Base-by-base conservation (phyloP, 2,329 filamentous ascomycete species). In the Colletotrichum musicola region DNA sequence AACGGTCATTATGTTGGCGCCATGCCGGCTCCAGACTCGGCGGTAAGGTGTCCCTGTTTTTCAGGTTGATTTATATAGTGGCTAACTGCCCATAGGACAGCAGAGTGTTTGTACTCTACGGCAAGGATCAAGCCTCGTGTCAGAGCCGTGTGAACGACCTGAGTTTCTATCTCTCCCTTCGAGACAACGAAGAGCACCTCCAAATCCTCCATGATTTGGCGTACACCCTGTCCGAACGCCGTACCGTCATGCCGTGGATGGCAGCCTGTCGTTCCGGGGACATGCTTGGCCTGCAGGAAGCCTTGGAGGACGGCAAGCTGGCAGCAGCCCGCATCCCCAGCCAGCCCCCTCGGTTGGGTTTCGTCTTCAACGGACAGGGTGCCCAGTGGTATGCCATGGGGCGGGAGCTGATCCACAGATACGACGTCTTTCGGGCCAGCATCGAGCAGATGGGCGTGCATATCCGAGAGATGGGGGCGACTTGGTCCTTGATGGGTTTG, bases 401-500 rank as follows among this genome's bases (percentile, higher is more conserved):
- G 0, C 68, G 53, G 12, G 62, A 71, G n/a, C 72, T 74, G 13
- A 57, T 70, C 4, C 67, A 67, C 4, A 38, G 35, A 38, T 71
- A 84, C 44, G 75, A 82, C 0, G 73, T 74, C 25, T 87, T 86
- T 72, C 76, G 77, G 4, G 58, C 79, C 16, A 79, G 78, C 42
- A 74, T 88, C 44, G 72, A 76, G 9, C 35, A 38, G 35, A 38
- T 38, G 35, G 35, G 35, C 35, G 35, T 38, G 35, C 35, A 38
- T 38, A 38, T 38, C 35, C 35, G 35, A 38, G 35, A 38, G 35
- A 38, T 38, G 35, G 35, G 35, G 35, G 35, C 35, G 35, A 38
- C 35, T 38, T 38, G 35, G 35, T 38, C 35, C 35, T 38, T 38
- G 13, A 38, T 38, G 35, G 35, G 35, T 38, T 38, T 38, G 35